Conservation (phyloP, 495 filamentous ascomycete species). For the Hypoxylon fragiforme region DNA sequence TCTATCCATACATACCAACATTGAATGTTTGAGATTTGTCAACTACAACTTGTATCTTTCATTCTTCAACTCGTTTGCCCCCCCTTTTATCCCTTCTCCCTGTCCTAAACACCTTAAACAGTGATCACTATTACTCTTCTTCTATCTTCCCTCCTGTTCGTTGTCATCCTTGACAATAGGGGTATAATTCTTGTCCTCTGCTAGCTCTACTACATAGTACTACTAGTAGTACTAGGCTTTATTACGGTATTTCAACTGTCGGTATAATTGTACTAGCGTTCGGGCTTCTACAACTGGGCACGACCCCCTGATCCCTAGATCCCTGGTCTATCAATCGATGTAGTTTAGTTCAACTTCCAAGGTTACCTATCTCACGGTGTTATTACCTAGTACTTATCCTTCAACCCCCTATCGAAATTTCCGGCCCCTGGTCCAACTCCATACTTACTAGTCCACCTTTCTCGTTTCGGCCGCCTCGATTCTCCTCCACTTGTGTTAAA, state of each 20-base stretch:
- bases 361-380: constrained; percentile 2
- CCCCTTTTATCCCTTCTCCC: background rate
- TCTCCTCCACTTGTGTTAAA: constrained; percentile 14
- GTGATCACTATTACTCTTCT: too few species aligned
- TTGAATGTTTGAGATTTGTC: background rate
- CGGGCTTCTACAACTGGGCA: constrained; percentile 23
- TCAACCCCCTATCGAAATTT: constrained; percentile 35
- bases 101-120: too few species aligned
- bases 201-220: background rate
- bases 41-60: background rate
- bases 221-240: background rate
- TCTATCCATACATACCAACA: background rate
- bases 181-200: background rate
- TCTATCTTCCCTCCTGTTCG: background rate
- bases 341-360: constrained; percentile 13
- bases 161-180: background rate
- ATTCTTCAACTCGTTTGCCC: constrained; percentile 1
- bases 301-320: constrained; percentile 27
- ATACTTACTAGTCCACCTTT: constrained; percentile 31
- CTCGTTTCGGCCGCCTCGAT: constrained; percentile 32
- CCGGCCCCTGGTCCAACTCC: constrained; percentile 29
- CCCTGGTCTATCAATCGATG: constrained; percentile 1
- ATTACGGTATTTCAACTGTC: constrained; percentile 5
- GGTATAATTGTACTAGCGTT: constrained; percentile 24
- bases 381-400: too few species aligned